Evolutionary conservation across 306 rosid genomes (phyloP).

Genomic region (Carpinus fangiana): DNA sequence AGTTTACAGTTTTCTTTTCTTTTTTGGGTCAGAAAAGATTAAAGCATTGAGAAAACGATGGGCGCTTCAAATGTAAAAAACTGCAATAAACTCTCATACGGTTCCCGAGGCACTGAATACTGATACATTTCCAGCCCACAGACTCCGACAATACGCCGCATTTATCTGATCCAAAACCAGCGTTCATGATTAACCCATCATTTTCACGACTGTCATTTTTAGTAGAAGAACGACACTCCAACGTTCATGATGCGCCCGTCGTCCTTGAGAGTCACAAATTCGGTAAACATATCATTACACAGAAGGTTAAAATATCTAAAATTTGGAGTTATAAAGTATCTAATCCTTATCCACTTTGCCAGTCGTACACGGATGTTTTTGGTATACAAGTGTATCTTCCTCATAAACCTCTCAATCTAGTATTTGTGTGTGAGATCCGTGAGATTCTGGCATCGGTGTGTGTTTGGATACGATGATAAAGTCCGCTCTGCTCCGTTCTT

Average conservation of each 20-base stretch:
- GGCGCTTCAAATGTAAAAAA: not conserved
- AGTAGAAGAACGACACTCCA: not conserved
- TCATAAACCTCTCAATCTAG: not conserved
- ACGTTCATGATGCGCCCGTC: constrained; percentile 1
- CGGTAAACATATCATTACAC: not conserved
- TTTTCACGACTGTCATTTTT: not conserved
- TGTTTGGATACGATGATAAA: constrained; percentile 40
- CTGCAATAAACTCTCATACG: too few relatives aligned
- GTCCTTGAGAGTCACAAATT: not conserved
- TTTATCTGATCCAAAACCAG: not conserved
- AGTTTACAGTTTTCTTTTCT: too few relatives aligned
- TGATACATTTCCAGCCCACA: not conserved
- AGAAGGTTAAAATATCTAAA: not conserved
- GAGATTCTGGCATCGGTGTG: not conserved
- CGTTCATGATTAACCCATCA: not conserved
- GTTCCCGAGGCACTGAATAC: too few relatives aligned
- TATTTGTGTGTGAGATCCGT: not conserved
- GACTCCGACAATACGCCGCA: not conserved
- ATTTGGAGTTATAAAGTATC: not conserved
- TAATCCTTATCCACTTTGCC: not conserved
- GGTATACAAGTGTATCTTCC: not conserved
- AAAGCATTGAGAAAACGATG: not conserved
- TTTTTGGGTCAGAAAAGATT: too few relatives aligned
- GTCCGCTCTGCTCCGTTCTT: constrained; percentile 46
- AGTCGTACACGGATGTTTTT: too few relatives aligned